Percentiles rank a stretch among this genome's conserved stretches.
Conservation (phyloP, 768 basidiomycete species). For the Russula sp. region DNA sequence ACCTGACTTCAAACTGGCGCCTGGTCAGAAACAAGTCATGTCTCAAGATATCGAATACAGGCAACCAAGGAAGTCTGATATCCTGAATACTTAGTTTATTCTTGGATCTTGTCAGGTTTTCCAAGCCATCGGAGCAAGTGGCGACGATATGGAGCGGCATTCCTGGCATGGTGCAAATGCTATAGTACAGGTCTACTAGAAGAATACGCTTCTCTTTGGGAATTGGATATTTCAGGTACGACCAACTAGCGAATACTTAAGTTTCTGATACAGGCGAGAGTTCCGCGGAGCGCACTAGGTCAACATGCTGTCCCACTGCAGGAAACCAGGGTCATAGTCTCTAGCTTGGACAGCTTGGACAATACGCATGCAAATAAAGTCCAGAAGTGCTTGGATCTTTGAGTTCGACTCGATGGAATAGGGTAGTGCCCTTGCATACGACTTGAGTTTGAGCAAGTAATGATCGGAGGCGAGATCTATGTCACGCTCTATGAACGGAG, state of each 20-base stretch:
- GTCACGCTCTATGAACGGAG: slow-evolving; percentile 31
- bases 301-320: slow-evolving; percentile 77
- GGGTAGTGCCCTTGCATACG: slow-evolving; percentile 60
- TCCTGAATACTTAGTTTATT: slow-evolving; percentile 73
- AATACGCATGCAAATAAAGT: slow-evolving; percentile 63
- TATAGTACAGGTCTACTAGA: slow-evolving; percentile 74
- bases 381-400: slow-evolving; percentile 71
- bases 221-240: slow-evolving; percentile 80
- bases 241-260: slow-evolving; percentile 49
- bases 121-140: slow-evolving; percentile 58
- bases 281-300: slow-evolving; percentile 47
- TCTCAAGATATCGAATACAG: slow-evolving; percentile 63
- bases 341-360: slow-evolving; percentile 70
- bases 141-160: slow-evolving; percentile 66
- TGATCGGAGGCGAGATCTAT: slow-evolving; percentile 36
- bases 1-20: slow-evolving; percentile 77
- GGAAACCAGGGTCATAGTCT: slow-evolving; percentile 75
- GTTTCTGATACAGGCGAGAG: slow-evolving; percentile 18
- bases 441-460: slow-evolving; percentile 53
- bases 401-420: slow-evolving; percentile 72
- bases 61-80: slow-evolving; percentile 77
- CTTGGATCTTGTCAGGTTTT: slow-evolving; percentile 55
- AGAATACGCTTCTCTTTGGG: slow-evolving; percentile 70
- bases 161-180: slow-evolving; percentile 68
- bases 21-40: slow-evolving; percentile 72